Percentiles rank a stretch among this genome's conserved stretches.
Evolutionary conservation across 2,329 filamentous ascomycete species (phyloP).

Genomic region (Graphilbum fragrans): DNA sequence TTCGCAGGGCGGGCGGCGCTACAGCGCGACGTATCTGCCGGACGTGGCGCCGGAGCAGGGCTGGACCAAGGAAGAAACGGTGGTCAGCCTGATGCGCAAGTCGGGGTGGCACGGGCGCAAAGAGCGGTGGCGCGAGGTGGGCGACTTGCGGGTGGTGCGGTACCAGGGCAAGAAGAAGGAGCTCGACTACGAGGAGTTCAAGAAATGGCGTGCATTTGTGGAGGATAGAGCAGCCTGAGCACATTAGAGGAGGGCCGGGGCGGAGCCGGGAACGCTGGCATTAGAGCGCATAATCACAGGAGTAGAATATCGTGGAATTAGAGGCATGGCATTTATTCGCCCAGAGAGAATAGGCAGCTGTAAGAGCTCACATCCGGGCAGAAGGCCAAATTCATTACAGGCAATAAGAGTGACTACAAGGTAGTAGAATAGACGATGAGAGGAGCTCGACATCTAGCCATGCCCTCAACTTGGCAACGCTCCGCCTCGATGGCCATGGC

Average conservation of each 20-base stretch:
- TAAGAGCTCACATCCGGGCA: no score
- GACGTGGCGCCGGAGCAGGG: constrained; percentile 87
- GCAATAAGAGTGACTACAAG: no score
- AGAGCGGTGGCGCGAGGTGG: constrained; percentile 65
- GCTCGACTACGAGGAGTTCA: constrained; percentile 61
- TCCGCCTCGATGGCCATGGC: no score
- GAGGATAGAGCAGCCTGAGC: constrained; percentile 16
- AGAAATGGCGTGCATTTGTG: constrained; percentile 68
- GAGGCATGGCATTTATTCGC: no score
- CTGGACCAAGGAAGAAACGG: constrained; percentile 86
- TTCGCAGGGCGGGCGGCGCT: constrained; percentile 56
- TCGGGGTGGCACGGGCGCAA: constrained; percentile 80
- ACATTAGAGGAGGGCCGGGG: neutral
- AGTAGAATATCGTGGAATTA: no score
- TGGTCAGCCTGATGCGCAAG: constrained; percentile 86
- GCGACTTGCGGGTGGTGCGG: constrained; percentile 60
- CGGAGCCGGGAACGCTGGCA: neutral
- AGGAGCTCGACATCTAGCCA: no score
- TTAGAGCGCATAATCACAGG: no score
- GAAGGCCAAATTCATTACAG: no score
- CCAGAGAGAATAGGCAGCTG: no score
- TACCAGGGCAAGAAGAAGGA: constrained; percentile 78
- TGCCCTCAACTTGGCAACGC: no score
- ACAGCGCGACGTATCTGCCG: constrained; percentile 76
- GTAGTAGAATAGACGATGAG: no score